phyloP scores from a whole-genome alignment of 2,329 filamentous ascomycete species.

The Pseudocercospora eumusae region DNA sequence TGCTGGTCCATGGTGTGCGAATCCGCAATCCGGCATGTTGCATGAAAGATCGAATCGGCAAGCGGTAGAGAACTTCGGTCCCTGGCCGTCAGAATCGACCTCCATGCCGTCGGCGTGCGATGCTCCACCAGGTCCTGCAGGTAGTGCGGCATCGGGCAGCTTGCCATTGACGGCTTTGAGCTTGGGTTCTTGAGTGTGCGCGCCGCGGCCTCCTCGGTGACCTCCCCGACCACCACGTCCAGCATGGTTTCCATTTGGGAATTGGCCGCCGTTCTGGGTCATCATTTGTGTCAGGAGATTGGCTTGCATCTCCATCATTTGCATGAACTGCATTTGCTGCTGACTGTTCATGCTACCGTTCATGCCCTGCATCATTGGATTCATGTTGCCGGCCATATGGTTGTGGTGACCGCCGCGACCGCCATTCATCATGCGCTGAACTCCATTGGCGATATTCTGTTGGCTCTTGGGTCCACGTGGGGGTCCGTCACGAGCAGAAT shows the following conservation, averaged over 20 bases:
- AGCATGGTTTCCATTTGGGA: conserved; percentile 52
- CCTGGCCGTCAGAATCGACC: conserved; percentile 61
- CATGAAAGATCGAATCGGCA: conserved; percentile 91
- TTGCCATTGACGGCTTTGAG: conserved; percentile 30
- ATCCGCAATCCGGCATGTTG: conserved; percentile 85
- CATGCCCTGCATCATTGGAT: conserved; percentile 45
- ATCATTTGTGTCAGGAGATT: conserved; percentile 77
- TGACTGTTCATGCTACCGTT: conserved; percentile 59
- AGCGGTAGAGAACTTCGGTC: conserved; percentile 61
- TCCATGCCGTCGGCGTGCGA: conserved; percentile 55
- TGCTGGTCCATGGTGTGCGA: conserved; percentile 90
- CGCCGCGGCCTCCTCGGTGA: conserved; percentile 20
- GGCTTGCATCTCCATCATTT: conserved; percentile 65
- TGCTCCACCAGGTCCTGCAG: conserved; percentile 30
- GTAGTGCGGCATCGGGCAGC: conserved; percentile 27
- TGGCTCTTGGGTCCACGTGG: conserved; percentile 63
- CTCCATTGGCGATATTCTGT: conserved; percentile 53
- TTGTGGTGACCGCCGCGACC: conserved; percentile 28
- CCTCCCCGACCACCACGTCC: conserved; percentile 24
- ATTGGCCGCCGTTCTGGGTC: conserved; percentile 28
- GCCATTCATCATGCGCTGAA: conserved; percentile 41
- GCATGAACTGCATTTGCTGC: conserved; percentile 72
- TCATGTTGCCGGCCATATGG: conserved; percentile 29
- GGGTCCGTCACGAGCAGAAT: conserved; percentile 63
- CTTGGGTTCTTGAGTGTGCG: conserved; percentile 9